These are phyloP conservation scores for Ogataea neopini DNA, from an alignment of 805 yeast genomes.

Conservation along the genomic window DNA sequence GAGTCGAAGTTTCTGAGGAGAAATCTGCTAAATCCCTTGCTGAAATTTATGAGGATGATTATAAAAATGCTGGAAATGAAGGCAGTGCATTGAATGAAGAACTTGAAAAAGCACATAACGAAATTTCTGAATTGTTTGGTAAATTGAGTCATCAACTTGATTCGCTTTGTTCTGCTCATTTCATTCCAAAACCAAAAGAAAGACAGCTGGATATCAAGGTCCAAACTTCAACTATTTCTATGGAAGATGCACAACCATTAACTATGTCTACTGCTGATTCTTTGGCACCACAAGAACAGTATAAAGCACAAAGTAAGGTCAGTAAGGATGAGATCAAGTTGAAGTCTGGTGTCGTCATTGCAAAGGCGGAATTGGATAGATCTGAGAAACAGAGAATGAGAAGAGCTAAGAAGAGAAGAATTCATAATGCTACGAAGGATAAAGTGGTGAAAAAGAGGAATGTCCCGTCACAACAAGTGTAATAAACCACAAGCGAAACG, in stretches of 20 bases:
- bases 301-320: slow-evolving; percentile 46
- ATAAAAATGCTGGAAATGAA: slow-evolving; percentile 39
- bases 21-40: slow-evolving; percentile 89
- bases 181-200: slow-evolving; percentile 86
- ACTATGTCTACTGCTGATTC: slow-evolving; percentile 70
- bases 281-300: slow-evolving; percentile 95
- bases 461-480: slow-evolving; percentile 11
- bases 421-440: slow-evolving; percentile 32
- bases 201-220: slow-evolving; percentile 80
- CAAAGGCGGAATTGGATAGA: slow-evolving; percentile 77
- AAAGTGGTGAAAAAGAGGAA: slow-evolving; percentile 33
- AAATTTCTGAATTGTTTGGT: slow-evolving; percentile 65
- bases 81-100: slow-evolving; percentile 55
- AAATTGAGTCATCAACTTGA: slow-evolving; percentile 72
- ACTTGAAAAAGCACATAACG: slow-evolving; percentile 71
- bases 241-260: slow-evolving; percentile 97
- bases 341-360: slow-evolving; percentile 75
- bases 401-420: slow-evolving; percentile 82
- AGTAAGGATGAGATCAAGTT: slow-evolving; percentile 63
- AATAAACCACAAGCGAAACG: background rate
- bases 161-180: slow-evolving; percentile 91
- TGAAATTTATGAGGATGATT: slow-evolving; percentile 88
- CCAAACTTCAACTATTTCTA: slow-evolving; percentile 74
- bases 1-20: slow-evolving; percentile 72
- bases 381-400: slow-evolving; percentile 87